phyloP scores from a whole-genome alignment of 2,329 filamentous ascomycete genomes.

The Chaetomium sp. region DNA sequence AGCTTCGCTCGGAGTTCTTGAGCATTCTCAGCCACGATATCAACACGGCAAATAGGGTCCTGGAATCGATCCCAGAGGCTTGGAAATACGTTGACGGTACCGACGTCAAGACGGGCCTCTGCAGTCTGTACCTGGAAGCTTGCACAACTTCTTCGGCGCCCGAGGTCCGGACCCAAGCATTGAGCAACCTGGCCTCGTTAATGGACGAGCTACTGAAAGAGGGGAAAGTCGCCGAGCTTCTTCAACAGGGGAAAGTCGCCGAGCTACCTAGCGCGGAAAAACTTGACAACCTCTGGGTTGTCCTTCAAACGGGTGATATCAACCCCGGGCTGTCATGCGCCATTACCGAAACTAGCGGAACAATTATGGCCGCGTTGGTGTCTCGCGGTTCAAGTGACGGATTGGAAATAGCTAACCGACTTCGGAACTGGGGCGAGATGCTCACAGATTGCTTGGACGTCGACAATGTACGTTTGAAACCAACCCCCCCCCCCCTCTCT shows the following conservation, averaged over 20 bases:
- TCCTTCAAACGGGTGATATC: slow-evolving; percentile 27
- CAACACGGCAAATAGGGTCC: slow-evolving; percentile 35
- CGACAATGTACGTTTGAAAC: slow-evolving; percentile 18
- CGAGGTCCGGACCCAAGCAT: slow-evolving; percentile 41
- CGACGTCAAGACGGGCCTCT: slow-evolving; percentile 25
- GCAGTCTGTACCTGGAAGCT: slow-evolving; percentile 38
- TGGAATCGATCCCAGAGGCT: slow-evolving; percentile 33
- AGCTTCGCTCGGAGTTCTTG: slow-evolving; percentile 30
- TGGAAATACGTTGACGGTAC: slow-evolving; percentile 20
- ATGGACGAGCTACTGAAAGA: slow-evolving; percentile 36
- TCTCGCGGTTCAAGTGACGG: neutral
- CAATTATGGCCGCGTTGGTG: slow-evolving; percentile 34
- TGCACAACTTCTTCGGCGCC: slow-evolving; percentile 34
- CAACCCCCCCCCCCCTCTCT: no score
- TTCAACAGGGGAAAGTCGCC: slow-evolving; percentile 19
- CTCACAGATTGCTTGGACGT: slow-evolving; percentile 19
- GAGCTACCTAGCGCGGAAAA: slow-evolving; percentile 29
- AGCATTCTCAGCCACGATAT: slow-evolving; percentile 33
- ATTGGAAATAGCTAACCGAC: slow-evolving; percentile 6
- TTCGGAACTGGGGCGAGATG: slow-evolving; percentile 20
- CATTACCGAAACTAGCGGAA: slow-evolving; percentile 41
- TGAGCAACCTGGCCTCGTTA: slow-evolving; percentile 41
- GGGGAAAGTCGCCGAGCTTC: slow-evolving; percentile 25
- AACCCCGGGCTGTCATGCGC: slow-evolving; percentile 45
- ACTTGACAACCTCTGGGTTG: slow-evolving; percentile 37